Evolutionary conservation across 1,284 basidiomycete species (phyloP).

Genomic region (Neolentinus lepideus): DNA sequence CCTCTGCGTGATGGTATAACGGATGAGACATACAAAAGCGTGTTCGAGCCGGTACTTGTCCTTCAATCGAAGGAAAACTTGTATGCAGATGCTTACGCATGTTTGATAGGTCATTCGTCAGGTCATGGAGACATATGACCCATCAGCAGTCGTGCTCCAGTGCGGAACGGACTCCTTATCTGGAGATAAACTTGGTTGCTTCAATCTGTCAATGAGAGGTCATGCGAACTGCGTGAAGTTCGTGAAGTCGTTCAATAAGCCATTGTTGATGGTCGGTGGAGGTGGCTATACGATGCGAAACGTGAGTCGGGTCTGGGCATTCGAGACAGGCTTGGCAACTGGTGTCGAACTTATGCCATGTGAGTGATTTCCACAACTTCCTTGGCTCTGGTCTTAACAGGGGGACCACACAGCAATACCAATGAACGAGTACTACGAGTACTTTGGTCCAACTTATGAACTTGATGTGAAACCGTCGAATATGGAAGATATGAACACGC

Average conservation of each 20-base stretch:
- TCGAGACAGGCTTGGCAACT: slow-evolving; percentile 94
- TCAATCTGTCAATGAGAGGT: slow-evolving; percentile 98
- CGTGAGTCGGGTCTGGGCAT: slow-evolving; percentile 96
- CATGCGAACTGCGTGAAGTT: slow-evolving; percentile 98
- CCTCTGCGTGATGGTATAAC: slow-evolving; percentile 94
- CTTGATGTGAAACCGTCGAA: slow-evolving; percentile 97
- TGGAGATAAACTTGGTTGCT: slow-evolving; percentile 93
- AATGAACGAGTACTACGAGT: slow-evolving; percentile 98
- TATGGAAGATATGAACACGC: slow-evolving; percentile 93
- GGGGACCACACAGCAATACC: slow-evolving; percentile 67
- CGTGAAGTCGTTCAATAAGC: slow-evolving; percentile 94
- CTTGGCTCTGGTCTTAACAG: background rate
- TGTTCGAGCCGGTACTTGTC: slow-evolving; percentile 85
- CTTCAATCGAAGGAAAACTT: background rate
- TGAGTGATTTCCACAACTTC: slow-evolving; percentile 24
- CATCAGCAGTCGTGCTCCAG: slow-evolving; percentile 94
- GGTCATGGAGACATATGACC: slow-evolving; percentile 95
- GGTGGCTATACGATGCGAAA: slow-evolving; percentile 99
- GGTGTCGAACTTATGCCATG: slow-evolving; percentile 88
- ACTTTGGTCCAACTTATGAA: slow-evolving; percentile 97
- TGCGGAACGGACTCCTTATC: slow-evolving; percentile 98
- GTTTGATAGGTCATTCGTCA: slow-evolving; percentile 77
- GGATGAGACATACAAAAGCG: slow-evolving; percentile 91
- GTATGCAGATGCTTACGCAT: background rate
- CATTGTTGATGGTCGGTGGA: slow-evolving; percentile 89